Base-by-base conservation (phyloP, 371 early-diverging fungal species). In the Mucor racemosus region DNA sequence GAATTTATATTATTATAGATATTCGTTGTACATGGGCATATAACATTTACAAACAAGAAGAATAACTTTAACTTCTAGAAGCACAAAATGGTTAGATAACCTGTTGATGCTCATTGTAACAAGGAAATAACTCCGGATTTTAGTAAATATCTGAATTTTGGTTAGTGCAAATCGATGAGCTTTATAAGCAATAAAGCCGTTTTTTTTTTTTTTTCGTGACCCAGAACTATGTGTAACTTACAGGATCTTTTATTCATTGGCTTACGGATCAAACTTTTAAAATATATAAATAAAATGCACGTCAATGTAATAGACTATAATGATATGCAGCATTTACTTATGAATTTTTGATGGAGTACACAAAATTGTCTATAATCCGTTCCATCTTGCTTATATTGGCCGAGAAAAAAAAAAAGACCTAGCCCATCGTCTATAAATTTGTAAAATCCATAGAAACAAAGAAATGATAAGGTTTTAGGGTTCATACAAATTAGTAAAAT, bases 221-320 rank as follows among this genome's bases (percentile, higher is more conserved):
- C 53, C 53, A 53, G 46, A 46, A 21, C 26, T 53, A 31, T 21
- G 53, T 53, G 53, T 53, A 53, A 53, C 53, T 53, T 10, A 31
- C 11, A 4, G 19, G 11, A 31, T 53, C 13, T 53, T 14, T 53
- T 26, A 1, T 13, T 53, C 7, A 53, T 31, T 53, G 53, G 53
- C 53, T 31, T 4, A 53, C 53, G 31, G 53, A 53, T 53, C 53
- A 53, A 31, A 21, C 53, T 26, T 21, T 53, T 31, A 13, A 53
- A 21, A 53, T 46, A 46, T 10, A 46, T 7, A 44, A 26, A 26
- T 26, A 44, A 17, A 44, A 15, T 6, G 6, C n/a, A 42, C n/a
- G 42, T 14, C 42, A n/a, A 8, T 14, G 5, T 42, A 42, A 1
- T 6, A 42, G n/a, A 46, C 46, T 17, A 10, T 44, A 0, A 26